Evolutionary conservation across 345 rosid species (phyloP).

Genomic region (Abelmoschus esculentus): DNA sequence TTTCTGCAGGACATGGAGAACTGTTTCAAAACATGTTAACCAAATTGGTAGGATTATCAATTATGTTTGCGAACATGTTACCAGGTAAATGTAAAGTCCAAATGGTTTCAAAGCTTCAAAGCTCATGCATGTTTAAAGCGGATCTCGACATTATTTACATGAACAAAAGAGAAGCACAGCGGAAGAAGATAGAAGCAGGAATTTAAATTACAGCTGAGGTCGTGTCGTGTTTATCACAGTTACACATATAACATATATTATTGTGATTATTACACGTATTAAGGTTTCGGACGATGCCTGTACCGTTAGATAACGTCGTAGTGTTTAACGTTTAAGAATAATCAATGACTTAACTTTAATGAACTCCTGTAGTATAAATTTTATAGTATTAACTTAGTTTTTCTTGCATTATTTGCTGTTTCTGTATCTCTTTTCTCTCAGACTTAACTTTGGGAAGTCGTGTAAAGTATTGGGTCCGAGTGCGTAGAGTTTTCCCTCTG

Average conservation of each 20-base stretch:
- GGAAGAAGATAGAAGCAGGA: no score
- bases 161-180: constrained; percentile 1
- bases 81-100: no score
- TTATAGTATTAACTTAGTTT: not conserved
- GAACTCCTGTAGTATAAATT: no score
- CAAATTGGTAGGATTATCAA: not conserved
- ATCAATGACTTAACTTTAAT: no score
- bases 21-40: not conserved
- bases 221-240: no score
- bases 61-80: not conserved
- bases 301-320: no score
- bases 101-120: no score
- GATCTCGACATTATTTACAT: not conserved
- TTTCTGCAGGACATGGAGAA: not conserved
- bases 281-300: no score
- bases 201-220: no score
- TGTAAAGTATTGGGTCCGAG: constrained; percentile 22
- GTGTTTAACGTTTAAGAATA: constrained; percentile 9
- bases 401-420: not conserved
- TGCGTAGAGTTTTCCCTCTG: constrained; percentile 22
- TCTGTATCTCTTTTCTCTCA: not conserved
- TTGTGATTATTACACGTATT: no score
- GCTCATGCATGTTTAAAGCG: no score
- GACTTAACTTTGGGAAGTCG: constrained; percentile 15
- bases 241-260: no score